A percentile compares a stretch with the other conserved stretches of the same genome.
Evolutionary conservation across 2,329 filamentous ascomycete species (phyloP).

Genomic region (Ilyonectria destructans): DNA sequence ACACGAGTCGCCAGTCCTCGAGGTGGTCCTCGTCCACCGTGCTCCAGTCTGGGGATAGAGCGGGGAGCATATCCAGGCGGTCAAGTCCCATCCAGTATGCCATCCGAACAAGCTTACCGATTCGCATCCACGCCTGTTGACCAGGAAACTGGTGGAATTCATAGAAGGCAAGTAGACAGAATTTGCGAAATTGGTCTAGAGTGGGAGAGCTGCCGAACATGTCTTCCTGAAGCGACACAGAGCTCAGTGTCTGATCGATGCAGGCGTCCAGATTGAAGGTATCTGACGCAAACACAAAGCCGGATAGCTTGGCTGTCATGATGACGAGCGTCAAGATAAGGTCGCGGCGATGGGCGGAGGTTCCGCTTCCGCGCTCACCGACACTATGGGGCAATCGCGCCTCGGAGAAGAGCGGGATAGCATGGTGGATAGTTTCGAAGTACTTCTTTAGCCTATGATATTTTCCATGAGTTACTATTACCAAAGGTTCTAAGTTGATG

Average conservation of each 20-base stretch:
- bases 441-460: background rate
- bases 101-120: background rate
- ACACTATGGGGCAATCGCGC: background rate
- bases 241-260: conserved; percentile 3
- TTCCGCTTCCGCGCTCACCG: background rate
- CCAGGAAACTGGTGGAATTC: conserved; percentile 11
- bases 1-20: conserved; percentile 3
- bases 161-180: conserved; percentile 6
- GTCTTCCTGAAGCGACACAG: background rate
- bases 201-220: background rate
- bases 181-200: conserved; percentile 7
- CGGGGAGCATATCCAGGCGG: background rate
- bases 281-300: background rate
- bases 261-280: background rate
- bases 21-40: background rate
- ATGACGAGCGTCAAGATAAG: background rate
- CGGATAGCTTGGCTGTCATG: conserved; percentile 3
- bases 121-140: conserved; percentile 12
- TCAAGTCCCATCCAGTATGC: conserved; percentile 9
- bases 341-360: background rate
- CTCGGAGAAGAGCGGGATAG: conserved; percentile 1
- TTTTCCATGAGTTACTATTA: background rate
- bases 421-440: background rate
- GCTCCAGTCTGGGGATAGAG: background rate
- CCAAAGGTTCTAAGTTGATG: background rate